Base-by-base conservation (phyloP, 1,284 basidiomycete genomes). In the Meira nashicola region DNA sequence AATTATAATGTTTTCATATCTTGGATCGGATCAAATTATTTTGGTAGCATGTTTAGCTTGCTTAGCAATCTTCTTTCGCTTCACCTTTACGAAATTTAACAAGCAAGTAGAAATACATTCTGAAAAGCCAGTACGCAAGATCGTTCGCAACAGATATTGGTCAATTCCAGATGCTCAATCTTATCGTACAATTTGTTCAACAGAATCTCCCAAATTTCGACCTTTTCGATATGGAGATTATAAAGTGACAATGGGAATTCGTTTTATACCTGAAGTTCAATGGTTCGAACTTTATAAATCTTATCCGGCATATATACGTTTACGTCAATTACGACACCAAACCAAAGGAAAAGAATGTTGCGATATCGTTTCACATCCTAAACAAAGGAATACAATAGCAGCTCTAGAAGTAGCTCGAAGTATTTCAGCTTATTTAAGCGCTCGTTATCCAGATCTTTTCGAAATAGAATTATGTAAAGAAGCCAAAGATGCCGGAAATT, bases 271-370 rank as follows among this genome's bases (percentile, higher is more conserved):
- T 38, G 25, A 37, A 19, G 12, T 17, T 10, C 39, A 63, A 12
- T 65, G 63, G 63, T 53, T 65, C 25, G 2, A 28, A 14, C 28
- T 65, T 17, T 46, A 64, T 43, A 12, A 21, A 23, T 60, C 57
- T 33, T 65, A 64, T 51, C 63, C 63, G 8, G 50, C 62, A 14
- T 65, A 65, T 52, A 55, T 52, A 12, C 56, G 41, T 15, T 52
- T 64, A 11, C 28, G 62, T 3, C 23, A 37, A 25, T 49, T 57
- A 9, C n/a, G 62, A 9, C 62, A 64, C 50, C 37, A 39, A 23
- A 39, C 19, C 14, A 54, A 64, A 19, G 55, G 50, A 25, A 37
- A 8, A 14, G 17, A 33, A 10, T 54, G 43, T 28, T 17, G 17
- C 15, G 39, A 46, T n/a, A 64, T 44, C 15, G 49, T 61, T 40